Evolutionary conservation across 768 basidiomycete genomes (phyloP).

Genomic region (Megacollybia marginata): DNA sequence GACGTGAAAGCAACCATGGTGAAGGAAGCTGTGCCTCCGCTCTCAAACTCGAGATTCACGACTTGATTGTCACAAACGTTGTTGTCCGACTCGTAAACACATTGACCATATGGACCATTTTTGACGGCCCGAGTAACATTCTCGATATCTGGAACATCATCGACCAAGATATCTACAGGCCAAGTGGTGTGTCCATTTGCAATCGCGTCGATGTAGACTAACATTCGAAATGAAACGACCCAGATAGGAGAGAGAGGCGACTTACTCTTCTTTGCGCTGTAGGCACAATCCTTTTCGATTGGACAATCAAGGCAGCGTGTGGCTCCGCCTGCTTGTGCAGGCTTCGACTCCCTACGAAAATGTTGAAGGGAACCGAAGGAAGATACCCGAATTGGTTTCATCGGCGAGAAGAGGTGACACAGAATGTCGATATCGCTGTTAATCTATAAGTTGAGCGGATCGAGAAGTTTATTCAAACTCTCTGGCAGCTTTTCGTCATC

Average conservation of each 20-base stretch:
- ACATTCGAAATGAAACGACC: constrained; percentile 1
- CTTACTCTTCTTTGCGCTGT: constrained; percentile 81
- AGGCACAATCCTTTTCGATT: constrained; percentile 65
- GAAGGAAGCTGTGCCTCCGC: constrained; percentile 76
- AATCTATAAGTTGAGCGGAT: not conserved
- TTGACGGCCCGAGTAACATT: constrained; percentile 70
- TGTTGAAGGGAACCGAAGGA: constrained; percentile 85
- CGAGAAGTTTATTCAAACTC: constrained; percentile 16
- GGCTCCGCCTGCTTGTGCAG: constrained; percentile 55
- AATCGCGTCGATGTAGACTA: constrained; percentile 81
- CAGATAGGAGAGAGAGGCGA: not conserved
- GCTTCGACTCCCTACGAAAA: constrained; percentile 70
- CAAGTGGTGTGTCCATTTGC: constrained; percentile 45
- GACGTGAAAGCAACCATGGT: constrained; percentile 85
- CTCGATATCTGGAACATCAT: constrained; percentile 83
- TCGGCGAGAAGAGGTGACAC: constrained; percentile 69
- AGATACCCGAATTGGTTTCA: constrained; percentile 59
- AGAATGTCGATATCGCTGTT: constrained; percentile 78
- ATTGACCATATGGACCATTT: constrained; percentile 67
- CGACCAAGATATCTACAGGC: constrained; percentile 65
- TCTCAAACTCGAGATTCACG: constrained; percentile 81
- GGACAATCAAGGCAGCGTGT: constrained; percentile 75
- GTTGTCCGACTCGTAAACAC: constrained; percentile 80
- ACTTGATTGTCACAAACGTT: constrained; percentile 91
- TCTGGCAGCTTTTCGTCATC: constrained; percentile 92